Conservation (phyloP, 768 basidiomycete species). For the Leucosporidium creatinivorum region DNA sequence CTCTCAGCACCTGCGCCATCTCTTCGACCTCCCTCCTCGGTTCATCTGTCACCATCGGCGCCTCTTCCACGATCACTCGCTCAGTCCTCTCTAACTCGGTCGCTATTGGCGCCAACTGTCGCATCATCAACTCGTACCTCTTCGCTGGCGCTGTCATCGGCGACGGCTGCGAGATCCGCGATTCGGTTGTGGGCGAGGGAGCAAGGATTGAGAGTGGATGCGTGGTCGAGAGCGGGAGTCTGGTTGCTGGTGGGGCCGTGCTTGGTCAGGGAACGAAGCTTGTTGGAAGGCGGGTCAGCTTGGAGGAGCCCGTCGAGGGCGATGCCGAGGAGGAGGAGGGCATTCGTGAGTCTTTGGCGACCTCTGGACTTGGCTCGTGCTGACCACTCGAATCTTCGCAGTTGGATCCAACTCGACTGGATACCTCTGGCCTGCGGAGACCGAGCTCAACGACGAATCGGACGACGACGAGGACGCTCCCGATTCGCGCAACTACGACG, state of each 20-base stretch:
- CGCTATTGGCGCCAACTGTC: slow-evolving; percentile 40
- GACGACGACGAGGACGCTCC: slow-evolving; percentile 48
- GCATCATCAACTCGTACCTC: slow-evolving; percentile 58
- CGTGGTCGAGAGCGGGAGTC: slow-evolving; percentile 61
- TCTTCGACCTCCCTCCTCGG: slow-evolving; percentile 79
- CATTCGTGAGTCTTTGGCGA: slow-evolving; percentile 35
- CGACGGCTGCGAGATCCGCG: slow-evolving; percentile 60
- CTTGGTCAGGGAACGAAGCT: slow-evolving; percentile 67
- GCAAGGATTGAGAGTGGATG: slow-evolving; percentile 64
- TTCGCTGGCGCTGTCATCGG: slow-evolving; percentile 61
- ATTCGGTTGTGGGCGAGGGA: slow-evolving; percentile 71
- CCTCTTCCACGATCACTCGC: slow-evolving; percentile 55
- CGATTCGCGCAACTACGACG: slow-evolving; percentile 25
- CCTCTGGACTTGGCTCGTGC: no score
- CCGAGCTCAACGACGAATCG: slow-evolving; percentile 40
- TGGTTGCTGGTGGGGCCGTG: slow-evolving; percentile 73
- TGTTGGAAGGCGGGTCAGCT: slow-evolving; percentile 38
- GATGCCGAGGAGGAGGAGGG: slow-evolving; percentile 42
- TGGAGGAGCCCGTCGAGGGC: slow-evolving; percentile 10
- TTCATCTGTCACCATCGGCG: slow-evolving; percentile 62
- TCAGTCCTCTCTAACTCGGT: slow-evolving; percentile 43
- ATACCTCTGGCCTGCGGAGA: slow-evolving; percentile 63
- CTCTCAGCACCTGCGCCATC: slow-evolving; percentile 67
- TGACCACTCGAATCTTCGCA: slow-evolving; percentile 30
- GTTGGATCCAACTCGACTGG: slow-evolving; percentile 70